A percentile compares a stretch with the other conserved stretches of the same genome.
phyloP scores from a whole-genome alignment of 1,284 basidiomycete species.

The Naganishia sp. region DNA sequence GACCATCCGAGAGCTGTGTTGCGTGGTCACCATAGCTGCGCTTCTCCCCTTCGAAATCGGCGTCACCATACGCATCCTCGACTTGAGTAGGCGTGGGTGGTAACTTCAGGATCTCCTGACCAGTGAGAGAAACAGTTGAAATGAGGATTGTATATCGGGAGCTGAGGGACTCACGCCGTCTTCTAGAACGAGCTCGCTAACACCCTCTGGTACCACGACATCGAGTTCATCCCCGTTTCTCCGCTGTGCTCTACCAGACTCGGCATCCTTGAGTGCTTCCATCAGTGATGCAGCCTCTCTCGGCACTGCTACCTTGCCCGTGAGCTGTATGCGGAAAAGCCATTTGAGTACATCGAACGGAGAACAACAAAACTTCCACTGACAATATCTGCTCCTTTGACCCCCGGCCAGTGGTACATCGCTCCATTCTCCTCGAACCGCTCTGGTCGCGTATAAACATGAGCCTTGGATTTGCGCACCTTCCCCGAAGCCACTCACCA shows the following conservation, averaged over 20 bases:
- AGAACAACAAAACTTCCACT: conserved; percentile 13
- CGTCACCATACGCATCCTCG: conserved; percentile 47
- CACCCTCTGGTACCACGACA: conserved; percentile 34
- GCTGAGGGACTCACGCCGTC: conserved; percentile 47
- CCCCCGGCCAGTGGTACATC: conserved; percentile 54
- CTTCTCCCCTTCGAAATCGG: conserved; percentile 46
- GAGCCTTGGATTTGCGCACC: not conserved
- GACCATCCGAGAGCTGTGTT: conserved; percentile 18
- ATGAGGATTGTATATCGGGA: conserved; percentile 21
- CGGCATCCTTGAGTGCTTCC: conserved; percentile 57
- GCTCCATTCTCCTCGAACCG: conserved; percentile 53
- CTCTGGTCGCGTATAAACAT: conserved; percentile 35
- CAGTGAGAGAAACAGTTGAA: not conserved
- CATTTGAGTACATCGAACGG: not conserved
- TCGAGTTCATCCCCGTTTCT: conserved; percentile 35
- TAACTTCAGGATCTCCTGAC: conserved; percentile 53
- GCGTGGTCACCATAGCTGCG: conserved; percentile 32
- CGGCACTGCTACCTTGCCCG: conserved; percentile 55
- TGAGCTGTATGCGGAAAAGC: conserved; percentile 41
- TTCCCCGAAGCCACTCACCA: conserved; percentile 18
- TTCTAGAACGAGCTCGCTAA: conserved; percentile 34
- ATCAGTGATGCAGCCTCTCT: conserved; percentile 54
- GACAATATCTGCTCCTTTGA: conserved; percentile 55
- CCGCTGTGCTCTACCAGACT: conserved; percentile 57
- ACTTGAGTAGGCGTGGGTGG: conserved; percentile 55